Conservation (phyloP, 495 filamentous ascomycete genomes). For the Neurospora terricola region DNA sequence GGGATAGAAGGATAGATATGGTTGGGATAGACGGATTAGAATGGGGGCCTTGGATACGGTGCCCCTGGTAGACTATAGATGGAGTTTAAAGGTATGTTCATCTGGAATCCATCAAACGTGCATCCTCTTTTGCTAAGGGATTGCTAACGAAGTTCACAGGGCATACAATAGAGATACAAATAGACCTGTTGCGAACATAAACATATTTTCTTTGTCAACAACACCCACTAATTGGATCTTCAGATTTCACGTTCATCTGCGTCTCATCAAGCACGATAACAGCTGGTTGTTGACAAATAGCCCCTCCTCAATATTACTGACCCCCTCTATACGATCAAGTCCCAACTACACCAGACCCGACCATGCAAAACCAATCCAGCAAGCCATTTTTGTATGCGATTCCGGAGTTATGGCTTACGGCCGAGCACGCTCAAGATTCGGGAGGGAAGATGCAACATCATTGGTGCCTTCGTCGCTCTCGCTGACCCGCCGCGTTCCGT, state of each 20-base stretch:
- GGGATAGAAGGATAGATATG: neutral
- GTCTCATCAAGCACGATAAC: neutral
- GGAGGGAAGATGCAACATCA: too few species aligned
- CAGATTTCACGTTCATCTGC: neutral
- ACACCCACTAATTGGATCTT: neutral
- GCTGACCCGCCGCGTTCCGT: too few species aligned
- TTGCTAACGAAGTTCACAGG: neutral
- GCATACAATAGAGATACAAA: neutral
- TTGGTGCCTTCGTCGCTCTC: too few species aligned
- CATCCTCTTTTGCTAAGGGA: neutral
- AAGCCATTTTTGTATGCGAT: neutral
- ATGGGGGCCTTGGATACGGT: neutral
- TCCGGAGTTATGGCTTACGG: neutral
- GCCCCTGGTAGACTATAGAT: neutral
- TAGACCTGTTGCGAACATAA: neutral
- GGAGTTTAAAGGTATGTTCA: neutral
- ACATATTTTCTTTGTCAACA: neutral
- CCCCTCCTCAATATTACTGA: too few species aligned
- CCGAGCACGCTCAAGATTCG: neutral
- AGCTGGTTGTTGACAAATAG: too few species aligned
- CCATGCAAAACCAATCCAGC: too few species aligned
- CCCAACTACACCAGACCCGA: too few species aligned
- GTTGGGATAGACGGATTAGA: neutral
- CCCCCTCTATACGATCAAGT: too few species aligned
- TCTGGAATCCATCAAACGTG: fast-evolving